phyloP scores from a whole-genome alignment of 345 rosid genomes.

The Moricandia moricandioides region DNA sequence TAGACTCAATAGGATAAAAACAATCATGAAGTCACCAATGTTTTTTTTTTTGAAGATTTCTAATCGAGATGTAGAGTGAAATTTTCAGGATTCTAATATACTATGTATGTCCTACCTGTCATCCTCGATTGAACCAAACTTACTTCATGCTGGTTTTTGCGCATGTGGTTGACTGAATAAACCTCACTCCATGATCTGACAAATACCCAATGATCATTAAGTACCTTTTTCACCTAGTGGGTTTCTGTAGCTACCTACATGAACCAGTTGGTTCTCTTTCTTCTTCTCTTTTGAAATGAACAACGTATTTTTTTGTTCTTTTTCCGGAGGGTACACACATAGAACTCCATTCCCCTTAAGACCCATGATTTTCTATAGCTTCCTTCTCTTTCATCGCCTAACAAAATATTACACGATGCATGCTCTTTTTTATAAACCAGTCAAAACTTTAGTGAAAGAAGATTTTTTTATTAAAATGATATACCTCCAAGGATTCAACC shows the following conservation, averaged over 20 bases:
- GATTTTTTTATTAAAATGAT: too few relatives aligned
- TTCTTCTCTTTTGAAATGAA: not conserved
- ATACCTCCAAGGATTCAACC: not conserved
- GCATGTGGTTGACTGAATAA: constrained; percentile 98
- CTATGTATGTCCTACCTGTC: constrained; percentile 61
- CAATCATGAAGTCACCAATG: too few relatives aligned
- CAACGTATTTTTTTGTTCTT: not conserved
- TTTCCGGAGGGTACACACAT: not conserved
- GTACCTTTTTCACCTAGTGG: constrained; percentile 67
- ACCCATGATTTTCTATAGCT: not conserved
- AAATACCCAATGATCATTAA: constrained; percentile 96
- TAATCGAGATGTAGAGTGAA: not conserved
- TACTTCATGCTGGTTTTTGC: constrained; percentile 97
- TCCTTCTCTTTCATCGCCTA: not conserved
- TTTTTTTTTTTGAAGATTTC: not conserved
- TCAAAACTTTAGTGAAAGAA: too few relatives aligned
- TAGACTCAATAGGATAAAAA: too few relatives aligned
- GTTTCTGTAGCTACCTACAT: constrained; percentile 55
- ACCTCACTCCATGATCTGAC: constrained; percentile 99
- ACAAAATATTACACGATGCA: not conserved
- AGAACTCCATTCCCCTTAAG: not conserved
- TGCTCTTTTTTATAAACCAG: not conserved
- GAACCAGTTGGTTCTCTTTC: not conserved
- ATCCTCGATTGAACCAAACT: constrained; percentile 92
- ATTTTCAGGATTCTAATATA: not conserved